These are phyloP conservation scores for Yarrowia porcina DNA, from an alignment of 805 yeast species.

Conservation along the genomic window DNA sequence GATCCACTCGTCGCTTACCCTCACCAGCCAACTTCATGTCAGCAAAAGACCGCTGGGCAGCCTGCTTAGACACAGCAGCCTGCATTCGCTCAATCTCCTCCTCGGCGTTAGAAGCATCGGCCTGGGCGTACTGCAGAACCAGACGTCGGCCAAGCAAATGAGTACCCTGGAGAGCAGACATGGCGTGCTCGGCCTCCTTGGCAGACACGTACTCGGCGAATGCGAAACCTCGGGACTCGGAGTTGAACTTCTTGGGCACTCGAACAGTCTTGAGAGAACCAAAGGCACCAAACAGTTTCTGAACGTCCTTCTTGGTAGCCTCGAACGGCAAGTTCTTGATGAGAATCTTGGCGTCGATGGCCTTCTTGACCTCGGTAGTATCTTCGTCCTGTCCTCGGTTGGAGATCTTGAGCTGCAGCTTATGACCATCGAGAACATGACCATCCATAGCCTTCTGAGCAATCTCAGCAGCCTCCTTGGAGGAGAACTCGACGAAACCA, in stretches of 20 bases:
- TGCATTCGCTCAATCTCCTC: constrained; percentile 91
- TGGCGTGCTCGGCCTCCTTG: constrained; percentile 90
- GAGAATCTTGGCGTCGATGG: constrained; percentile 59
- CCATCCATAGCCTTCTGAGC: constrained; percentile 77
- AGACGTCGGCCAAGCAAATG: constrained; percentile 93
- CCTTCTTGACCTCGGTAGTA: constrained; percentile 27
- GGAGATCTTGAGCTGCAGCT: constrained; percentile 81
- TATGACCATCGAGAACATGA: constrained; percentile 80
- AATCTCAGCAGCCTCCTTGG: constrained; percentile 70
- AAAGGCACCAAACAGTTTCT: constrained; percentile 87
- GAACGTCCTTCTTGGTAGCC: constrained; percentile 88
- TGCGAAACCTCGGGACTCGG: constrained; percentile 94
- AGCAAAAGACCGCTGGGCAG: constrained; percentile 69
- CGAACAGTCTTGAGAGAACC: constrained; percentile 89
- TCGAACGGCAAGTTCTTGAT: constrained; percentile 97
- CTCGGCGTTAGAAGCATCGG: constrained; percentile 78
- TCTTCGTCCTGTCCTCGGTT: constrained; percentile 53
- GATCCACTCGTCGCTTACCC: constrained; percentile 61
- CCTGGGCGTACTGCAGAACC: constrained; percentile 88
- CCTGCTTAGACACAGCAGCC: constrained; percentile 75
- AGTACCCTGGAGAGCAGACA: constrained; percentile 91
- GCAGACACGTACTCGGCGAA: constrained; percentile 86
- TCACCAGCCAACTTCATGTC: constrained; percentile 58
- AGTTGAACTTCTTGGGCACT: constrained; percentile 94
- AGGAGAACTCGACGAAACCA: constrained; percentile 88